Evolutionary conservation across 2,329 filamentous ascomycete genomes (phyloP).

Genomic region (Cladosporium sp.): DNA sequence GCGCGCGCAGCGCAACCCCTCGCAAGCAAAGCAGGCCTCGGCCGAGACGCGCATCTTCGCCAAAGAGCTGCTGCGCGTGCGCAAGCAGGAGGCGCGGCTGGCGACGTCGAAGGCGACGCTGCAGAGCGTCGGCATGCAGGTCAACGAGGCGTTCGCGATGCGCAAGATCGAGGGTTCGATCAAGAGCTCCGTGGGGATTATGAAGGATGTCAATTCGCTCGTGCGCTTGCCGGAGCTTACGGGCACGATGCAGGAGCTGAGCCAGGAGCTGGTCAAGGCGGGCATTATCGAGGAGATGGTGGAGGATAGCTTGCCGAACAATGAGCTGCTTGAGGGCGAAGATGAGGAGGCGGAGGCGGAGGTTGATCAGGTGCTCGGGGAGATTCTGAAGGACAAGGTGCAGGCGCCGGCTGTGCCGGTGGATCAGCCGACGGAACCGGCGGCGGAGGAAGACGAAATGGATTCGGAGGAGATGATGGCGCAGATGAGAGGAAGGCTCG

Average conservation of each 20-base stretch:
- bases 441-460: slow-evolving; percentile 61
- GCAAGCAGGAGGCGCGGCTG: slow-evolving; percentile 67
- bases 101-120: slow-evolving; percentile 87
- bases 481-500: slow-evolving; percentile 86
- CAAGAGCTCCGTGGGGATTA: slow-evolving; percentile 77
- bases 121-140: slow-evolving; percentile 91
- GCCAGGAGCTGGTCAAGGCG: slow-evolving; percentile 82
- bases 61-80: slow-evolving; percentile 74
- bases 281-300: slow-evolving; percentile 98
- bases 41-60: slow-evolving; percentile 84
- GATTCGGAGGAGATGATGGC: slow-evolving; percentile 86
- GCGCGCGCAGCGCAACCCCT: slow-evolving; percentile 72
- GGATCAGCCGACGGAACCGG: slow-evolving; percentile 44
- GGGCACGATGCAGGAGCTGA: slow-evolving; percentile 81
- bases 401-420: slow-evolving; percentile 51
- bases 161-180: slow-evolving; percentile 94
- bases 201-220: slow-evolving; percentile 91
- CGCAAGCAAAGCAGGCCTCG: slow-evolving; percentile 70
- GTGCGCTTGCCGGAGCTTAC: slow-evolving; percentile 80
- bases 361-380: slow-evolving; percentile 86
- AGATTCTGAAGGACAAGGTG: slow-evolving; percentile 78
- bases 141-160: slow-evolving; percentile 91
- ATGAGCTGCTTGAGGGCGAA: slow-evolving; percentile 62
- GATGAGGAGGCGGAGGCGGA: slow-evolving; percentile 73
- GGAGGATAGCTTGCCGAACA: slow-evolving; percentile 71